A percentile compares a stretch with the other conserved stretches of the same genome.
Conservation (phyloP, 2,329 filamentous ascomycete species). For the Herpotrichia juniperi region DNA sequence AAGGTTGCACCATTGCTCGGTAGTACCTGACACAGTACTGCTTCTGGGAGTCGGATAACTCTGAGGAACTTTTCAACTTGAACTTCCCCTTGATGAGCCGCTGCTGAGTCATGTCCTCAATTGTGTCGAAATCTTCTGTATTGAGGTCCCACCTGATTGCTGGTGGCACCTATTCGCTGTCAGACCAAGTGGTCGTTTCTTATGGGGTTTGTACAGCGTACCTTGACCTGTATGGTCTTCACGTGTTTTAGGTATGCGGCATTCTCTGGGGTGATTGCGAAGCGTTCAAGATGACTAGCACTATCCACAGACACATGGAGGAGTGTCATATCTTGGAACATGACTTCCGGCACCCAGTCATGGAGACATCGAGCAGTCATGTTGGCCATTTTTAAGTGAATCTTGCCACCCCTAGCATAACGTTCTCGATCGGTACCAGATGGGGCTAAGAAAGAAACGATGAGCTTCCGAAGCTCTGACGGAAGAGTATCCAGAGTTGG, state of each 20-base stretch:
- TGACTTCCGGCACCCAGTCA: slow-evolving; percentile 21
- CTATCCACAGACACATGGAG: slow-evolving; percentile 15
- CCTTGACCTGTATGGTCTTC: slow-evolving; percentile 15
- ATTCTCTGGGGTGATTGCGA: slow-evolving; percentile 4
- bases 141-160: slow-evolving; percentile 19
- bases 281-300: slow-evolving; percentile 16
- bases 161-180: slow-evolving; percentile 16
- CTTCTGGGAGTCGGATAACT: slow-evolving; percentile 6
- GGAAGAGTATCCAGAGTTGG: slow-evolving; percentile 17
- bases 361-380: slow-evolving; percentile 19
- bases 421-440: slow-evolving; percentile 8
- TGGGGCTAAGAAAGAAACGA: slow-evolving; percentile 15
- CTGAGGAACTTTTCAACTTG: neutral
- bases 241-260: slow-evolving; percentile 11
- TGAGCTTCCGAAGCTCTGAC: slow-evolving; percentile 19
- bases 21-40: slow-evolving; percentile 16
- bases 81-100: slow-evolving; percentile 10
- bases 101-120: slow-evolving; percentile 11
- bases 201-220: neutral
- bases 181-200: neutral
- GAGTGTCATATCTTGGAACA: slow-evolving; percentile 23
- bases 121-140: slow-evolving; percentile 6
- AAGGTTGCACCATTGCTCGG: slow-evolving; percentile 19
- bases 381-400: slow-evolving; percentile 23
- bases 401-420: slow-evolving; percentile 13